A percentile compares a stretch with the other conserved stretches of the same genome.
These are phyloP conservation scores for Alternaria longipes DNA, from an alignment of 2,329 filamentous ascomycete species.

Conservation along the genomic window DNA sequence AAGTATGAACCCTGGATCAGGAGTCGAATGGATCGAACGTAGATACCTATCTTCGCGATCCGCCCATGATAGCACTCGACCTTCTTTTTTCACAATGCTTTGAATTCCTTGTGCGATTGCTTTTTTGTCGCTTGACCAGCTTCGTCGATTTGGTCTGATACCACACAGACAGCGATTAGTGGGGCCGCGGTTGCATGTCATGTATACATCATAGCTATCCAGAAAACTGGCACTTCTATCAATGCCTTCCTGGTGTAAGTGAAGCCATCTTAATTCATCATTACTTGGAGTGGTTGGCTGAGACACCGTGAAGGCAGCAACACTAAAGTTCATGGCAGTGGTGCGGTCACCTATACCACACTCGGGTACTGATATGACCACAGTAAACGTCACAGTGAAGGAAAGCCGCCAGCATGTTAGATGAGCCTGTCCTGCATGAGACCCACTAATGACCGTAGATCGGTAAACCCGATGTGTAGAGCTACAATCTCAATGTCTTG, in stretches of 20 bases:
- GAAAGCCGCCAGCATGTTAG: no score
- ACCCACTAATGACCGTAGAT: no score
- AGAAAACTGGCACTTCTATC: not conserved
- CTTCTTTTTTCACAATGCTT: not conserved
- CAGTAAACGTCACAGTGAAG: no score
- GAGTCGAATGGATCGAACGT: not conserved
- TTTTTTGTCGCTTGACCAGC: not conserved
- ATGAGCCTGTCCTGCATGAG: no score
- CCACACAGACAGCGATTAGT: not conserved
- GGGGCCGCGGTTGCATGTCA: conserved; percentile 48
- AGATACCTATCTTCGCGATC: not conserved
- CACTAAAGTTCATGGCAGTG: not conserved
- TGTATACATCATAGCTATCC: conserved; percentile 55
- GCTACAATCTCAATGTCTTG: no score
- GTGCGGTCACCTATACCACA: no score
- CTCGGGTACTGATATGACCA: no score
- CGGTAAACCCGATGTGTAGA: no score
- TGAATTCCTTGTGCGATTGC: not conserved
- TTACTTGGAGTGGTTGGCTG: not conserved
- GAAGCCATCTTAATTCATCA: not conserved
- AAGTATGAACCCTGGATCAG: conserved; percentile 12
- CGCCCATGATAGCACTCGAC: not conserved
- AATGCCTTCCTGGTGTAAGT: not conserved
- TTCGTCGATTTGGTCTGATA: not conserved
- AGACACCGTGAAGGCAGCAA: not conserved